Evolutionary conservation across 176 grass and related monocot species (phyloP).

Genomic region (Oryza rufipogon): DNA sequence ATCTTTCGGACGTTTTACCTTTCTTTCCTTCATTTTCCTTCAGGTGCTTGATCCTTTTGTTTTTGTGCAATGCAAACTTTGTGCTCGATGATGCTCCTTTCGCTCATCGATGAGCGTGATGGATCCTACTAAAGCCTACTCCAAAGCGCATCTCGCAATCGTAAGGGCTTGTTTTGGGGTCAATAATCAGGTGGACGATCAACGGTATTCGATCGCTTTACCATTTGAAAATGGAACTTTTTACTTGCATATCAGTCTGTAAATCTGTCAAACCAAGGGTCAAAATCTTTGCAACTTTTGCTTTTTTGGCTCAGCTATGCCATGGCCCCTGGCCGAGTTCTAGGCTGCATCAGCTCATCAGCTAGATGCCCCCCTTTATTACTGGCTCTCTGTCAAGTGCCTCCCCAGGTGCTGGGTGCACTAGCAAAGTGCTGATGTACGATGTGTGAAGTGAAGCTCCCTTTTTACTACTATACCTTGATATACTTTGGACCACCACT

Average conservation of each 20-base stretch:
- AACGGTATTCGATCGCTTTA: no score
- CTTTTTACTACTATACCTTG: slow-evolving; percentile 13
- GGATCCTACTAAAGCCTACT: neutral
- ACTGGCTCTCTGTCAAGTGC: slow-evolving; percentile 24
- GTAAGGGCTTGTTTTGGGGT: neutral
- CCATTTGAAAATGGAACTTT: neutral
- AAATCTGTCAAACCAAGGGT: slow-evolving; percentile 6
- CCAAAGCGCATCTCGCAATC: neutral
- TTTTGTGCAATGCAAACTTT: neutral
- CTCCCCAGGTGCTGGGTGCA: slow-evolving; percentile 32
- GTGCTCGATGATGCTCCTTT: neutral
- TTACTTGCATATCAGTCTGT: neutral
- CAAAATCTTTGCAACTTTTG: slow-evolving; percentile 28
- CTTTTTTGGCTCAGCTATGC: slow-evolving; percentile 36
- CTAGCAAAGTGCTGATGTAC: slow-evolving; percentile 29
- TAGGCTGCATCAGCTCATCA: slow-evolving; percentile 6
- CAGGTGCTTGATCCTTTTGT: slow-evolving; percentile 32
- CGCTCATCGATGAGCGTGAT: neutral
- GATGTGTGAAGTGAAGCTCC: slow-evolving; percentile 46
- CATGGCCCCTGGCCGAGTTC: neutral
- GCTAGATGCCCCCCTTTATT: slow-evolving; percentile 34
- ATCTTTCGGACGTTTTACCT: slow-evolving; percentile 25
- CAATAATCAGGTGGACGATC: neutral
- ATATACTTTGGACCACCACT: slow-evolving; percentile 6
- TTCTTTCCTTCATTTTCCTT: slow-evolving; percentile 10